Percentiles rank a stretch among this genome's conserved stretches.
phyloP scores from a whole-genome alignment of 2,329 filamentous ascomycete species.

The Tolypocladium nubicola region DNA sequence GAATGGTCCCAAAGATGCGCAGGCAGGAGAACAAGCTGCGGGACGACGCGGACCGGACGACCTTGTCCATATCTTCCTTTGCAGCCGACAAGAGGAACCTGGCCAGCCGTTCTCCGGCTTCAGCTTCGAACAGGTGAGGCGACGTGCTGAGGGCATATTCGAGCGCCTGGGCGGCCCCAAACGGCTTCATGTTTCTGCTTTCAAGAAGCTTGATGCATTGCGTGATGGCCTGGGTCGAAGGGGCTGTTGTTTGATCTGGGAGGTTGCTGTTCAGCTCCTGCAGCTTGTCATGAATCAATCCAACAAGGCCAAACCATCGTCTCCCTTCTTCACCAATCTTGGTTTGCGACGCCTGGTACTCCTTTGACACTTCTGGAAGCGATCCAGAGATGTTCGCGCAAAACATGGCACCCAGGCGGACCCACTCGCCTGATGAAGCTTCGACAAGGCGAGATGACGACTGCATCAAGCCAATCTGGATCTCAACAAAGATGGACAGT shows the following conservation, averaged over 20 bases:
- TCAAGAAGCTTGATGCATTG: conserved; percentile 32
- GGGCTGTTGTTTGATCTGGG: conserved; percentile 17
- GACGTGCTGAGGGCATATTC: conserved; percentile 25
- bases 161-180: conserved; percentile 39
- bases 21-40: conserved; percentile 56
- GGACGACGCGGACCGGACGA: conserved; percentile 61
- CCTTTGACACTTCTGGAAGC: conserved; percentile 70
- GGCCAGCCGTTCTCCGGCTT: conserved; percentile 24
- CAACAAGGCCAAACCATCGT: conserved; percentile 55
- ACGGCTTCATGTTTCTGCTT: conserved; percentile 45
- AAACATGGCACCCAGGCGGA: conserved; percentile 48
- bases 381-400: conserved; percentile 60
- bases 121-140: conserved; percentile 28
- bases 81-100: conserved; percentile 39
- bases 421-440: conserved; percentile 50
- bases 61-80: conserved; percentile 39
- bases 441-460: conserved; percentile 31
- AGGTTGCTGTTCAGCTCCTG: conserved; percentile 5
- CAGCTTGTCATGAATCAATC: conserved; percentile 29
- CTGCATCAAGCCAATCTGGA: conserved; percentile 33
- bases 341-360: conserved; percentile 63
- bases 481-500: conserved; percentile 32
- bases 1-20: conserved; percentile 38
- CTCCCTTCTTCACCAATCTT: conserved; percentile 53
- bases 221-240: conserved; percentile 18